A percentile compares a stretch with the other conserved stretches of the same genome.
Conservation (phyloP, 2,329 filamentous ascomycete species). For the Penicillium sp. region DNA sequence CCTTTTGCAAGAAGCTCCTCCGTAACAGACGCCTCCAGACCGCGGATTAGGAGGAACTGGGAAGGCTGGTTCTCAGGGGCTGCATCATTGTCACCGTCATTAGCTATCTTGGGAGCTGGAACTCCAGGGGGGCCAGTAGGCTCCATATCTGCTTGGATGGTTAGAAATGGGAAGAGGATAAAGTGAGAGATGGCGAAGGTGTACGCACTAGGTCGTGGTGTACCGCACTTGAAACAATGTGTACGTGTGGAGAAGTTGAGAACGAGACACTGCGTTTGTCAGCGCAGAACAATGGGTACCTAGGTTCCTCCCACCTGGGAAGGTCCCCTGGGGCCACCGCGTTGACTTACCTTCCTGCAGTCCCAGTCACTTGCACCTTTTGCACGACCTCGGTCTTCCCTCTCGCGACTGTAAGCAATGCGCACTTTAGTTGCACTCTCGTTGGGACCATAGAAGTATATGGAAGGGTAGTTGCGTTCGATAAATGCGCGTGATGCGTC, state of each 20-base stretch:
- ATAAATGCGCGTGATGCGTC: conserved; percentile 53
- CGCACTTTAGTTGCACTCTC: conserved; percentile 45
- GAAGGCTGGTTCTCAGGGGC: conserved; percentile 60
- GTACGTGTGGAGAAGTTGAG: conserved; percentile 57
- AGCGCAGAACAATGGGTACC: background rate
- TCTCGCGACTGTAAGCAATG: conserved; percentile 54
- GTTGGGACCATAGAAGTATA: conserved; percentile 51
- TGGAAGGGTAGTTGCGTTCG: conserved; percentile 50
- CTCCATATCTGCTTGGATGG: conserved; percentile 22
- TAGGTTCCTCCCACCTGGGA: background rate
- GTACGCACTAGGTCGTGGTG: conserved; percentile 51
- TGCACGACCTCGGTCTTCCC: conserved; percentile 49
- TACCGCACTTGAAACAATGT: conserved; percentile 60
- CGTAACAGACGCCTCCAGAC: conserved; percentile 66
- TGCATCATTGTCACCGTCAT: conserved; percentile 55
- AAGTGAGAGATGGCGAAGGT: background rate
- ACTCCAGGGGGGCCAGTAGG: conserved; percentile 36
- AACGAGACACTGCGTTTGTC: conserved; percentile 49
- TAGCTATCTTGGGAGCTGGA: conserved; percentile 45
- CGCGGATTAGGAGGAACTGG: conserved; percentile 73
- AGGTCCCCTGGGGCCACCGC: background rate
- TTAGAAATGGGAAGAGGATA: conserved; percentile 10
- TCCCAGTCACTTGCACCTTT: conserved; percentile 57
- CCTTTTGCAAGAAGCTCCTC: conserved; percentile 72
- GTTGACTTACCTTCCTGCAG: conserved; percentile 48